Base-by-base conservation (phyloP, 2,329 filamentous ascomycete species). In the Monosporascus sp. region DNA sequence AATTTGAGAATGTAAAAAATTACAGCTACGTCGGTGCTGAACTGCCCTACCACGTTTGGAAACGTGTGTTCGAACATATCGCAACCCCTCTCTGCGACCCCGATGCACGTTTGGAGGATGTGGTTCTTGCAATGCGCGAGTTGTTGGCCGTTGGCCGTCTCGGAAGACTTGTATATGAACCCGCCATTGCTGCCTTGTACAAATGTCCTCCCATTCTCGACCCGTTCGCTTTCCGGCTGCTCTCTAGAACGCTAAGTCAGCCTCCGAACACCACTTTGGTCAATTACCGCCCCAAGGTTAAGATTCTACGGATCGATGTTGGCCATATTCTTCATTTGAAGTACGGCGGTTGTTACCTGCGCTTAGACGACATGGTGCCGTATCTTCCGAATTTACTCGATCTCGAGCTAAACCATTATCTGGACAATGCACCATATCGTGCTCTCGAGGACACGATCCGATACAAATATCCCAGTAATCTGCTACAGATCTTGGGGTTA, bases 161-260 rank as follows among this genome's bases (percentile, higher is more conserved):
- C 17, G 92, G 86, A 60, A 80, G 76, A 49, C 68, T 76, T 2
- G 90, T 92, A 53, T 72, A 81, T 0, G 89, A 91, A 61, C 87
- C 90, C 5, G 88, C 88, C 2, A 70, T 94, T 49, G 84, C 84
- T 5, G 85, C 82, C 1, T 75, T 95, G 5, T 94, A 94, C 66
- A 76, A 79, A 47, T 82, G 76, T 5, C 89, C 89, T 8, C 84
- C 84, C 1, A 72, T 94, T 49, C 48, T 60, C 8, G 45, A 76
- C 80, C 54, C 70, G 64, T 37, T 61, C 71, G 69, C 82, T 3
- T 68, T 71, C 37, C 62, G 74, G 25, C 71, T 85, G 37, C 75
- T 94, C 8, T 76, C 79, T n/a, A 70, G 74, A 17, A 62, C 56
- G 2, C 49, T 68, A 17, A 57, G 54, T 37, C 45, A 62, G 27